Conservation (phyloP, 176 grass and related monocot species). For the Oryza glaberrima region DNA sequence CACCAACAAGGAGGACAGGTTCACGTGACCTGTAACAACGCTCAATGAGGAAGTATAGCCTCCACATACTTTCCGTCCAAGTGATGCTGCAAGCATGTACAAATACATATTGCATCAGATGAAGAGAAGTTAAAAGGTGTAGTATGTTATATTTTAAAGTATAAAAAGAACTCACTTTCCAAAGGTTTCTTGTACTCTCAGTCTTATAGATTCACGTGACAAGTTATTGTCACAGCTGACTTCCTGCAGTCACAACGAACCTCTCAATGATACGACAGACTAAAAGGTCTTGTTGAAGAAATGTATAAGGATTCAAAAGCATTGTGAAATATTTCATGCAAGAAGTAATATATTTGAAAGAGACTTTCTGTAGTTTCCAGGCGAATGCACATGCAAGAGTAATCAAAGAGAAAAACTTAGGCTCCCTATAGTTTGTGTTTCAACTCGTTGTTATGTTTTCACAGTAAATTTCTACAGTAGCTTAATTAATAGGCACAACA, state of each 20-base stretch:
- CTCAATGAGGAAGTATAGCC: slow-evolving; percentile 86
- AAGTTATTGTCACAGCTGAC: slow-evolving; percentile 33
- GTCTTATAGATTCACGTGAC: slow-evolving; percentile 51
- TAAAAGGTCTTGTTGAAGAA: background rate
- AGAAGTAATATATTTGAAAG: slow-evolving; percentile 17
- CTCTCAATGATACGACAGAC: slow-evolving; percentile 7
- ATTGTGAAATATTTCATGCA: background rate
- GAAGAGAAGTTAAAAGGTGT: background rate
- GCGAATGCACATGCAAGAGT: slow-evolving; percentile 4
- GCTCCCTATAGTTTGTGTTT: background rate
- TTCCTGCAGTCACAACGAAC: slow-evolving; percentile 59
- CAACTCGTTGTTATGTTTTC: background rate
- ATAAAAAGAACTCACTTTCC: slow-evolving; percentile 67
- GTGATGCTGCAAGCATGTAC: slow-evolving; percentile 64
- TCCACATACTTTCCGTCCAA: slow-evolving; percentile 97
- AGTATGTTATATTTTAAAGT: slow-evolving; percentile 1
- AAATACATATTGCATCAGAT: slow-evolving; percentile 31
- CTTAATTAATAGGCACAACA: too few relatives aligned
- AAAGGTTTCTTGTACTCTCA: slow-evolving; percentile 56
- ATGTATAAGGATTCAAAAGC: slow-evolving; percentile 24
- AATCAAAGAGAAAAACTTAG: slow-evolving; percentile 3
- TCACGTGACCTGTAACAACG: slow-evolving; percentile 86
- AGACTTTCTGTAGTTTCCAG: background rate
- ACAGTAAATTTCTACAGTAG: background rate
- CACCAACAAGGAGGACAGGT: slow-evolving; percentile 97